A percentile compares a stretch with the other conserved stretches of the same genome.
Conservation (phyloP, 306 rosid genomes). For the Rubus idaeus region DNA sequence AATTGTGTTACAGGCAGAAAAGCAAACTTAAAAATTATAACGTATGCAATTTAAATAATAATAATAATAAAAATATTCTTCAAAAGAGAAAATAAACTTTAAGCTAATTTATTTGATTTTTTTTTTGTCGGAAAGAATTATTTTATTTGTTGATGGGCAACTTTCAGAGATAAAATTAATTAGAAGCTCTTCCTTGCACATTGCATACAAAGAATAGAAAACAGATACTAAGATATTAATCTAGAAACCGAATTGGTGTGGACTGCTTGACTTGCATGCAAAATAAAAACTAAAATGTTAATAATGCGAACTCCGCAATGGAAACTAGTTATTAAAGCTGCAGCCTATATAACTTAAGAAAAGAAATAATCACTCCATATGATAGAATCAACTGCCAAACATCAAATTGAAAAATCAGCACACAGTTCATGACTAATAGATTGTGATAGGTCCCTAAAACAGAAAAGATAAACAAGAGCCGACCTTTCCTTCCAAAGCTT, state of each 20-base stretch:
- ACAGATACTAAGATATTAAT: not conserved
- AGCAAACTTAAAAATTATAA: not conserved
- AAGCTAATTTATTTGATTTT: not conserved
- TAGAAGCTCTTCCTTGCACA: not conserved
- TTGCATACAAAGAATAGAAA: not conserved
- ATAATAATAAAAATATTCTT: not conserved
- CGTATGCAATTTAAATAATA: not conserved
- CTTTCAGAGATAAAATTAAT: not conserved
- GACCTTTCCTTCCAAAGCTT: conserved; percentile 98
- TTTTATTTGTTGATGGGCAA: not conserved
- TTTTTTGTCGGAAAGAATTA: not conserved
- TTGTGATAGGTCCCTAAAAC: not conserved
- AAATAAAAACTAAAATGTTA: not conserved
- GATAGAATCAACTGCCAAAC: not conserved
- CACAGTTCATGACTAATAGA: not conserved
- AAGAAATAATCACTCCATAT: not conserved
- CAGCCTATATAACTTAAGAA: not conserved
- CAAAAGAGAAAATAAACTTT: not conserved
- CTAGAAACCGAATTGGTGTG: not conserved
- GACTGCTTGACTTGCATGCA: not conserved
- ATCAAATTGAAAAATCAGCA: not conserved
- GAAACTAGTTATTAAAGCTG: not conserved
- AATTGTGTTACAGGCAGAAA: not conserved
- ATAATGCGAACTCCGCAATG: not conserved
- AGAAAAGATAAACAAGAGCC: conserved; percentile 25